phyloP scores from a whole-genome alignment of 1,139 yeast species.

The Yamadazyma atlantica region DNA sequence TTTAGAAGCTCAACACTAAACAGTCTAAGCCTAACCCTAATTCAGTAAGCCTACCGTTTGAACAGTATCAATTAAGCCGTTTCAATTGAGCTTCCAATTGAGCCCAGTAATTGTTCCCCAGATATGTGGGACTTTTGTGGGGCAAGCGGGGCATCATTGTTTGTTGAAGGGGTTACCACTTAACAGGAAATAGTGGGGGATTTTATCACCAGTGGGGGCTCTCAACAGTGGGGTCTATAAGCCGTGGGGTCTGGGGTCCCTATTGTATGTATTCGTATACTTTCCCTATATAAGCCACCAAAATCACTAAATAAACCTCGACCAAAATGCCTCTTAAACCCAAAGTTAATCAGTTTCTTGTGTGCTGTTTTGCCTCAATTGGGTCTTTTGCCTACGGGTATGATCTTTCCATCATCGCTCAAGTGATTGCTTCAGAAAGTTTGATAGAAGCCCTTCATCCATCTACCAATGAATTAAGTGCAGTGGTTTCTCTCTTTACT shows the following conservation, averaged over 20 bases:
- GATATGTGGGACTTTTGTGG: neutral
- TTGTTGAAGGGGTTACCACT: neutral
- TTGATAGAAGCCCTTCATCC: slow-evolving; percentile 18
- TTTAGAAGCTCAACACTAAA: too few relatives aligned
- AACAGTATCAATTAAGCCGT: too few relatives aligned
- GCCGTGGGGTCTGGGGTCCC: too few relatives aligned
- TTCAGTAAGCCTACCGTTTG: too few relatives aligned
- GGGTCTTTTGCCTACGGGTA: slow-evolving; percentile 28
- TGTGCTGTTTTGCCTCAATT: slow-evolving; percentile 26
- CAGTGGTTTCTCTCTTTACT: slow-evolving; percentile 26
- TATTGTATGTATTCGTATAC: too few relatives aligned
- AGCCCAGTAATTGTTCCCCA: neutral
- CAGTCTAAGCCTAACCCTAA: too few relatives aligned
- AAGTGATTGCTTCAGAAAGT: slow-evolving; percentile 24
- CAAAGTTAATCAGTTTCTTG: slow-evolving; percentile 23
- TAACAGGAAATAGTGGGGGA: neutral
- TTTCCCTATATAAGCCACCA: neutral
- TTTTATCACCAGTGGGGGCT: neutral
- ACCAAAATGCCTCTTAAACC: slow-evolving; percentile 17
- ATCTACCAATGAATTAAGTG: slow-evolving; percentile 20
- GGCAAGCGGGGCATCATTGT: neutral
- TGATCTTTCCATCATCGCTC: slow-evolving; percentile 25
- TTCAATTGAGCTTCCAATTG: too few relatives aligned
- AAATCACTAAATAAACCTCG: neutral
- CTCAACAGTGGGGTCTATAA: neutral